phyloP scores from a whole-genome alignment of 345 rosid genomes.

The Clausena lansium region DNA sequence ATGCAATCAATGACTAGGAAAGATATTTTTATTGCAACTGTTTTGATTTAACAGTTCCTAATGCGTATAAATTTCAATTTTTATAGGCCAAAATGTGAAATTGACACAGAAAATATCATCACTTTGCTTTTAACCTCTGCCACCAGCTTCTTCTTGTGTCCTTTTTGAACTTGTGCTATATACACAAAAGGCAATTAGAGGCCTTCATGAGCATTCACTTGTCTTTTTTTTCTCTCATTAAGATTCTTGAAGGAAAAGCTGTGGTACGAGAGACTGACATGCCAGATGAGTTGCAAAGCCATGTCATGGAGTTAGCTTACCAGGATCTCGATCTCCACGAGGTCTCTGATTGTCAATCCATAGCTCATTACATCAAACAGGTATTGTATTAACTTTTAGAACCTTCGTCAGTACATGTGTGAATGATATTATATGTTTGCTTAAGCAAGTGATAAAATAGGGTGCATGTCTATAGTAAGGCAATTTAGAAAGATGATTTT shows the following conservation, averaged over 20 bases:
- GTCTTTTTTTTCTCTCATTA: background rate
- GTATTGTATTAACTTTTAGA: constrained; percentile 20
- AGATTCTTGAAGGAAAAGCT: constrained; percentile 52
- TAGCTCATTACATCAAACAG: constrained; percentile 50
- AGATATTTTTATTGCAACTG: constrained; percentile 27
- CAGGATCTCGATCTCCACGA: constrained; percentile 51
- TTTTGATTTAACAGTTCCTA: constrained; percentile 22
- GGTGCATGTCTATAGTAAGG: background rate
- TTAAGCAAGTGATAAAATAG: background rate
- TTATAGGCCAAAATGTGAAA: background rate
- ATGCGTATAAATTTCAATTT: constrained; percentile 4
- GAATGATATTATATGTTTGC: background rate
- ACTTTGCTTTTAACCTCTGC: background rate
- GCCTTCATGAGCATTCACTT: background rate
- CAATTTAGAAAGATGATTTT: background rate
- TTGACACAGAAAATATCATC: constrained; percentile 9
- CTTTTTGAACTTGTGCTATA: background rate
- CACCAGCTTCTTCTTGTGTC: constrained; percentile 10
- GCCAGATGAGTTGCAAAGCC: constrained; percentile 42
- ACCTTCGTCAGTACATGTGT: background rate
- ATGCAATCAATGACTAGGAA: background rate
- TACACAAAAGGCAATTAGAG: background rate
- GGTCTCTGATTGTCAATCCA: constrained; percentile 48
- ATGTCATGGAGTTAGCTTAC: constrained; percentile 50
- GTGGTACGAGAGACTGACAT: constrained; percentile 49